Conservation (phyloP, 768 basidiomycete species). For the Boletus subcaerulescens region DNA sequence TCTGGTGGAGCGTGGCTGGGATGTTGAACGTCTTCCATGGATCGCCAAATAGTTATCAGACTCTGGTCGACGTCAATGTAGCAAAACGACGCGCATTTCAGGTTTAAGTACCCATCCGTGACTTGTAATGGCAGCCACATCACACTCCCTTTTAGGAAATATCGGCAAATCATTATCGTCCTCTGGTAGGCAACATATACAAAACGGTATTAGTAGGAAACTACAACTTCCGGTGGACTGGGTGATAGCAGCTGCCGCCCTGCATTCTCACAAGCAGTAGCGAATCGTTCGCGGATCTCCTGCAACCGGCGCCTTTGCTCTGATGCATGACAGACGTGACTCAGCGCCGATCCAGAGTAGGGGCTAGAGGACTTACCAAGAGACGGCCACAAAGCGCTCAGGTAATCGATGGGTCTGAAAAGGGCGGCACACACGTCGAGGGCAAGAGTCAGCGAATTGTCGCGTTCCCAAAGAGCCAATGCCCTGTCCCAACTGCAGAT, state of each 20-base stretch:
- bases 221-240: conserved; percentile 7
- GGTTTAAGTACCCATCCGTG: conserved; percentile 20
- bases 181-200: too few relatives aligned
- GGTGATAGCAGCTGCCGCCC: conserved; percentile 44
- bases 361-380: conserved; percentile 39
- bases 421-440: conserved; percentile 61
- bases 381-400: conserved; percentile 65
- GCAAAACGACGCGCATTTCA: conserved; percentile 13
- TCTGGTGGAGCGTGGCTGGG: background rate
- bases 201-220: background rate
- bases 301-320: conserved; percentile 53
- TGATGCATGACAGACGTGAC: conserved; percentile 17
- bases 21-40: conserved; percentile 18
- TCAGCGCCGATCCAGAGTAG: conserved; percentile 2
- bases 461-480: conserved; percentile 58
- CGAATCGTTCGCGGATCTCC: conserved; percentile 44
- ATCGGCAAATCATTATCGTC: conserved; percentile 4
- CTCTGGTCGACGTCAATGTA: conserved; percentile 20
- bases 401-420: conserved; percentile 58
- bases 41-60: conserved; percentile 11
- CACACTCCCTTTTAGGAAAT: conserved; percentile 21
- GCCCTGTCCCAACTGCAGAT: conserved; percentile 37
- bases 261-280: conserved; percentile 45
- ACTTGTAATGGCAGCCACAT: conserved; percentile 23
- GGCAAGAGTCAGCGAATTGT: conserved; percentile 54